These are phyloP conservation scores for Colletotrichum sp. DNA, from an alignment of 2,329 filamentous ascomycete species.

Conservation along the genomic window DNA sequence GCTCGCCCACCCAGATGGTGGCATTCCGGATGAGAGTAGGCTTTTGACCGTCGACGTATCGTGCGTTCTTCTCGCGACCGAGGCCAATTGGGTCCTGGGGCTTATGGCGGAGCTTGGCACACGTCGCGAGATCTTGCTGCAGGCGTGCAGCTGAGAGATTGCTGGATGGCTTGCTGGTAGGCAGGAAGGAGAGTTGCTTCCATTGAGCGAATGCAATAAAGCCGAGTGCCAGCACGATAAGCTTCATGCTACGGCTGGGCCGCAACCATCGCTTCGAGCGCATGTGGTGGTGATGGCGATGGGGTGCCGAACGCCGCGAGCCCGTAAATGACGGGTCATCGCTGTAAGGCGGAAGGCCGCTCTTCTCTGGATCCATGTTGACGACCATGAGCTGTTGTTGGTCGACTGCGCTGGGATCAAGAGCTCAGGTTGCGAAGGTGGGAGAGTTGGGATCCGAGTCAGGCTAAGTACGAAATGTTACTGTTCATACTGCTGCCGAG, in stretches of 20 bases:
- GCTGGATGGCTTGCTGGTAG: conserved; percentile 20
- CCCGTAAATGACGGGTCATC: conserved; percentile 31
- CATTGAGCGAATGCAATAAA: conserved; percentile 58
- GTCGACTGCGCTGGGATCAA: not conserved
- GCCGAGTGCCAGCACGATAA: conserved; percentile 49
- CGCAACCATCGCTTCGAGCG: conserved; percentile 6
- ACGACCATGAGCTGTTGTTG: not conserved
- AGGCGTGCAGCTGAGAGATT: conserved; percentile 58
- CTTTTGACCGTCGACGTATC: conserved; percentile 62
- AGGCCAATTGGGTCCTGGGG: conserved; percentile 60
- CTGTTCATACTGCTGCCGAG: not conserved
- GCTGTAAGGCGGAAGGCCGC: conserved; percentile 49
- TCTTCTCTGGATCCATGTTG: conserved; percentile 38
- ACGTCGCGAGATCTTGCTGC: conserved; percentile 58
- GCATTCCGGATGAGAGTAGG: conserved; percentile 71
- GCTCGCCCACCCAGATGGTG: conserved; percentile 70
- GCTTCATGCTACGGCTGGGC: conserved; percentile 21
- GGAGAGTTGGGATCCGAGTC: not conserved
- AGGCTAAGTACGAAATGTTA: not conserved
- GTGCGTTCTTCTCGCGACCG: conserved; percentile 64
- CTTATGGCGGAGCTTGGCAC: conserved; percentile 57
- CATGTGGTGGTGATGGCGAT: not conserved
- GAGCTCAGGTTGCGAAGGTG: not conserved
- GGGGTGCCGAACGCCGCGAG: not conserved
- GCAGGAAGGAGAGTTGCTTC: conserved; percentile 37